Conservation (phyloP, 176 grass and related monocot species). For the Eleusine indica region DNA sequence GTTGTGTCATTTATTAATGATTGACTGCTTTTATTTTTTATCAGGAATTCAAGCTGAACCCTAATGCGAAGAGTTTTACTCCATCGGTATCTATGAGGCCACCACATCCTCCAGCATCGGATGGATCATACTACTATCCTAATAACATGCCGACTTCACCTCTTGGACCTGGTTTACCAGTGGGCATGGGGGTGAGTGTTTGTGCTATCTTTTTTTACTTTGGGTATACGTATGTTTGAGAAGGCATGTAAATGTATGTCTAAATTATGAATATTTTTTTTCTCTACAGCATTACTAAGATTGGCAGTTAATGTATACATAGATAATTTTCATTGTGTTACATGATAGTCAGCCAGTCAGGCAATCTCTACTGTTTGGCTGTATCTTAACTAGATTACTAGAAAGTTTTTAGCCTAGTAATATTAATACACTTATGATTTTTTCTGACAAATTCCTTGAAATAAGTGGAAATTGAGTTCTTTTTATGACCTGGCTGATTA, state of each 20-base stretch:
- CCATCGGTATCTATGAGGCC: slow-evolving; percentile 48
- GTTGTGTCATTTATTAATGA: background rate
- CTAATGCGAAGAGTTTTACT: slow-evolving; percentile 74
- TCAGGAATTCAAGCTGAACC: slow-evolving; percentile 79
- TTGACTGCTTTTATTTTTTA: slow-evolving; percentile 5
- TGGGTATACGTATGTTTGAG: background rate
- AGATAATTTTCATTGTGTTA: slow-evolving; percentile 15
- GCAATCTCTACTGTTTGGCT: background rate
- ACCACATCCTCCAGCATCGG: slow-evolving; percentile 47
- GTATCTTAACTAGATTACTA: background rate
- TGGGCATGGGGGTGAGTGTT: slow-evolving; percentile 67
- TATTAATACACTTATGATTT: background rate
- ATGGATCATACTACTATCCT: slow-evolving; percentile 71
- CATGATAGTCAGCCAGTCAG: slow-evolving; percentile 2
- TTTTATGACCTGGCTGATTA: background rate
- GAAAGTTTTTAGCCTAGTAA: background rate
- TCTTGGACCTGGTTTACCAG: slow-evolving; percentile 56
- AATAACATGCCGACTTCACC: slow-evolving; percentile 48
- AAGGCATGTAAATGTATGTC: background rate
- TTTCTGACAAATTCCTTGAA: background rate
- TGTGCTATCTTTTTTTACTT: background rate
- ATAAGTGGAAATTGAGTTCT: background rate
- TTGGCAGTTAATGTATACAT: background rate
- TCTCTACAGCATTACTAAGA: background rate
- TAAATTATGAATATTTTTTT: slow-evolving; percentile 10